Evolutionary conservation across 2,329 filamentous ascomycete genomes (phyloP).

Genomic region (Colletotrichum tabaci): DNA sequence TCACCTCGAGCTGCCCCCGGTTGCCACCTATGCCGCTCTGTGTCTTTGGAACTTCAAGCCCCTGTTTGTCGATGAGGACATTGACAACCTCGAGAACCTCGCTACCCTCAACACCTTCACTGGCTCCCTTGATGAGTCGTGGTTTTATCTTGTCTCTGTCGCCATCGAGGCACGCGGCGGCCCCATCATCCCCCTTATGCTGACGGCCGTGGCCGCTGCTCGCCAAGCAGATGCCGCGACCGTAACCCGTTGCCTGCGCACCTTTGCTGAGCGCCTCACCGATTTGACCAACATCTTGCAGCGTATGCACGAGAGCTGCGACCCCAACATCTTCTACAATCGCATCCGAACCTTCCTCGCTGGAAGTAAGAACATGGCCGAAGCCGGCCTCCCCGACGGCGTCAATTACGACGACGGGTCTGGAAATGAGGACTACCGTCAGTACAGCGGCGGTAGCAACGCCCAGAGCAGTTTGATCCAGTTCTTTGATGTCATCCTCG

Average conservation of each 20-base stretch:
- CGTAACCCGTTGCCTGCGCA: slow-evolving; percentile 83
- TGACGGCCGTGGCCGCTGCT: slow-evolving; percentile 87
- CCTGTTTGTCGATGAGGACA: slow-evolving; percentile 84
- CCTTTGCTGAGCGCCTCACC: slow-evolving; percentile 89
- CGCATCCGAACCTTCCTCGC: slow-evolving; percentile 96
- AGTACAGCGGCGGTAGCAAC: slow-evolving; percentile 95
- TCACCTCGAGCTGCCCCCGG: slow-evolving; percentile 87
- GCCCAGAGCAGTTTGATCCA: slow-evolving; percentile 97
- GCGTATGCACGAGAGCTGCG: slow-evolving; percentile 95
- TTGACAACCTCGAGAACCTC: slow-evolving; percentile 89
- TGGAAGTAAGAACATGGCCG: slow-evolving; percentile 97
- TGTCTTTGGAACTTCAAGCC: slow-evolving; percentile 98
- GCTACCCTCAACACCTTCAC: slow-evolving; percentile 92
- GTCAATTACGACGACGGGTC: slow-evolving; percentile 89
- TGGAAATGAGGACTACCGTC: slow-evolving; percentile 78
- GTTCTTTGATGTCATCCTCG: slow-evolving; percentile 94
- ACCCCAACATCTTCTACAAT: slow-evolving; percentile 95
- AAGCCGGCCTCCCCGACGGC: slow-evolving; percentile 89
- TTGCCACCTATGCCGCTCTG: slow-evolving; percentile 93
- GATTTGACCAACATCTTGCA: slow-evolving; percentile 84
- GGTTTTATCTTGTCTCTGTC: slow-evolving; percentile 97
- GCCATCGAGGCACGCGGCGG: slow-evolving; percentile 95
- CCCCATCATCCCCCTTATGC: slow-evolving; percentile 89
- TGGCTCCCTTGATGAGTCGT: slow-evolving; percentile 95
- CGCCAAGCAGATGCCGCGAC: slow-evolving; percentile 77